Conservation (phyloP, 106 monocot genomes). For the Platanthera guangdongensis region DNA sequence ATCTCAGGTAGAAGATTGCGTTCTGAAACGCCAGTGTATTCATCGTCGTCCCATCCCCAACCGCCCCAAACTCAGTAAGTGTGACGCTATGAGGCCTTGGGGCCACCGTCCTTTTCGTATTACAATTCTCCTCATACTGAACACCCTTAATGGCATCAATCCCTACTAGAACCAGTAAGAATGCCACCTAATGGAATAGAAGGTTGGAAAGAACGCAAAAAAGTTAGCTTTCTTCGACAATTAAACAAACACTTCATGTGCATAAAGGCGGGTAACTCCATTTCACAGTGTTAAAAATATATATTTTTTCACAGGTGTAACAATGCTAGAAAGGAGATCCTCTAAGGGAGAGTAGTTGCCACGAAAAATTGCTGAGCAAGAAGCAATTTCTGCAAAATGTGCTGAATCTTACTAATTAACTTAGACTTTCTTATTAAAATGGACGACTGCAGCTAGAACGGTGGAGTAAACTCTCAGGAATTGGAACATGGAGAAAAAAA, state of each 20-base stretch:
- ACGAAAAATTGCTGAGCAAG: background rate
- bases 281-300: background rate
- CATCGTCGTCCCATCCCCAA: conserved; percentile 67
- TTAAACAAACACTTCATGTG: background rate
- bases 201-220: background rate
- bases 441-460: background rate
- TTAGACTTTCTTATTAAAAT: background rate
- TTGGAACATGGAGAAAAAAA: background rate
- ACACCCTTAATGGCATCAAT: background rate
- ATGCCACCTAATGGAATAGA: conserved; percentile 16
- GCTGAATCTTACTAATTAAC: background rate
- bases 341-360: background rate
- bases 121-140: conserved; percentile 16
- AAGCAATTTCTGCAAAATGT: background rate
- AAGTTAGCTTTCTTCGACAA: background rate
- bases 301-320: background rate
- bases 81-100: conserved; percentile 79
- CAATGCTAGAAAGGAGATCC: background rate
- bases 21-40: conserved; percentile 93
- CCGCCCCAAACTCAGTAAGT: conserved; percentile 79
- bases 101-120: background rate
- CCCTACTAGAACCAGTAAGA: conserved; percentile 11
- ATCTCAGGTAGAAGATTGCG: conserved; percentile 73
- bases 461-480: background rate
- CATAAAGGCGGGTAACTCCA: background rate